Conservation (phyloP, 169 alveolate species). For the Eimeria nieschulzi region DNA sequence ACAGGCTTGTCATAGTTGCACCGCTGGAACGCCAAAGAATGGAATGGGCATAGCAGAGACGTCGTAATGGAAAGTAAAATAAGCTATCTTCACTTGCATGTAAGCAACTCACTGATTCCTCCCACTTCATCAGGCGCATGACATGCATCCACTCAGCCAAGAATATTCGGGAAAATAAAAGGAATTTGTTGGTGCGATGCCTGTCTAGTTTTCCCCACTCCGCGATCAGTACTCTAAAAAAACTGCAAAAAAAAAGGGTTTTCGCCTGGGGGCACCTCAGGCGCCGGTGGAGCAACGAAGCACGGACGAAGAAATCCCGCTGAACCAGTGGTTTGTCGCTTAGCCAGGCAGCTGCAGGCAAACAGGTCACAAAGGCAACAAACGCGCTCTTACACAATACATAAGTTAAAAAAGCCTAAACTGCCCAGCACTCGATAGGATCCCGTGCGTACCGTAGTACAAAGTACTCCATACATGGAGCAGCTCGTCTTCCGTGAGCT, state of each 20-base stretch:
- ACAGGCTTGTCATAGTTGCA: too few species aligned
- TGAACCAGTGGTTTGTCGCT: constrained; percentile 66
- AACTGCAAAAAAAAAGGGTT: constrained; percentile 11
- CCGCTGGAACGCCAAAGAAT: too few species aligned
- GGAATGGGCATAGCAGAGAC: too few species aligned
- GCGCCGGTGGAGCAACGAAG: constrained; percentile 34
- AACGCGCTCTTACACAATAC: not conserved
- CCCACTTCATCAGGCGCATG: constrained; percentile 20
- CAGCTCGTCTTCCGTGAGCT: not conserved
- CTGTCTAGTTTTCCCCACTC: constrained; percentile 39
- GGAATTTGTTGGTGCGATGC: constrained; percentile 60
- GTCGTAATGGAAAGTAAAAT: too few species aligned
- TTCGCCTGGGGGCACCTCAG: constrained; percentile 34
- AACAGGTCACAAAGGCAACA: not conserved
- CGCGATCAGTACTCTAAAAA: constrained; percentile 7
- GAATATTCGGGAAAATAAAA: constrained; percentile 17
- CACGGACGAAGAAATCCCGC: constrained; percentile 57
- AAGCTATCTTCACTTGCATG: too few species aligned
- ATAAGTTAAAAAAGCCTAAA: too few species aligned
- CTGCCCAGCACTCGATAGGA: too few species aligned
- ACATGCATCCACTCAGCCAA: constrained; percentile 32
- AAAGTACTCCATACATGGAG: constrained; percentile 9
- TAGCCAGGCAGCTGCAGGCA: constrained; percentile 55
- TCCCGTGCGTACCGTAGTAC: not conserved
- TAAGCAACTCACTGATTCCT: not conserved